These are phyloP conservation scores for Microstegium vimineum DNA, from an alignment of 176 grass and related monocot species.

Conservation along the genomic window DNA sequence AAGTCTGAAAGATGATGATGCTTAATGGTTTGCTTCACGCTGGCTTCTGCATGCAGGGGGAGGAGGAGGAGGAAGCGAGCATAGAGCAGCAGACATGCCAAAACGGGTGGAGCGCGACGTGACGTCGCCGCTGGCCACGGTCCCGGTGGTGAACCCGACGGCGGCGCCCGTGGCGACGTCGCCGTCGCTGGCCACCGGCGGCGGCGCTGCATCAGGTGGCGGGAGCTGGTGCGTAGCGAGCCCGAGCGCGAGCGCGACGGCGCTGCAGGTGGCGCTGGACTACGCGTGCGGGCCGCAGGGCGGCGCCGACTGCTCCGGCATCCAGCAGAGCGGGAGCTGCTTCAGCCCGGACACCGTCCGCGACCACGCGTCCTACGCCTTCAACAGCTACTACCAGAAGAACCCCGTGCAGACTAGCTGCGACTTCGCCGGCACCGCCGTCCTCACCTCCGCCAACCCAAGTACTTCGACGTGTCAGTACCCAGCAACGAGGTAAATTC, in stretches of 20 bases:
- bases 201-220: too few relatives aligned
- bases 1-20: too few relatives aligned
- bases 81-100: neutral
- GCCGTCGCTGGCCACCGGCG: constrained; percentile 28
- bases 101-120: constrained; percentile 45
- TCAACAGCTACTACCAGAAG: constrained; percentile 94
- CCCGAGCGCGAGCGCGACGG: constrained; percentile 41
- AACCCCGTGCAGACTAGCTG: constrained; percentile 57
- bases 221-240: constrained; percentile 84
- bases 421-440: constrained; percentile 75
- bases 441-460: constrained; percentile 47
- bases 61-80: neutral
- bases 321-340: constrained; percentile 68
- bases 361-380: constrained; percentile 76
- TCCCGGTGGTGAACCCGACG: constrained; percentile 46
- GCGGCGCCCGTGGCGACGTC: constrained; percentile 20
- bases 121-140: constrained; percentile 49
- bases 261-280: constrained; percentile 81
- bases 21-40: neutral
- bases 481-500: constrained; percentile 55
- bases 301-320: constrained; percentile 61
- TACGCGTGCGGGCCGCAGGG: constrained; percentile 62
- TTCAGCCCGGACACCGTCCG: constrained; percentile 63
- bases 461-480: constrained; percentile 60
- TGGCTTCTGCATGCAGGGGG: too few relatives aligned